Evolutionary conservation across 2,329 filamentous ascomycete species (phyloP).

Genomic region (Madurella fahalii): DNA sequence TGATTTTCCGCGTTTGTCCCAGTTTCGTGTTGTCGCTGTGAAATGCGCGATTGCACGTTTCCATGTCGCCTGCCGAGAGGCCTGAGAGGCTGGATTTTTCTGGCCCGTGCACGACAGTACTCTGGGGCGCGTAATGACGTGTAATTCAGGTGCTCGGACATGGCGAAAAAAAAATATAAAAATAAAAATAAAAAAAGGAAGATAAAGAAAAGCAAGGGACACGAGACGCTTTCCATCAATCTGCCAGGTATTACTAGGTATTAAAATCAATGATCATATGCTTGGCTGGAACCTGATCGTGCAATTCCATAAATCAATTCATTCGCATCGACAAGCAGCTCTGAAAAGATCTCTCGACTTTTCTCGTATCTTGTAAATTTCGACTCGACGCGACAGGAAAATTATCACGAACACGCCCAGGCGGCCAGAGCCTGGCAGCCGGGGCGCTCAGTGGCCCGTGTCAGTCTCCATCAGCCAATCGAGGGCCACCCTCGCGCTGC

Average conservation of each 20-base stretch:
- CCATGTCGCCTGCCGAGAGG: constrained; percentile 4
- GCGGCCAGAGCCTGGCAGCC: background rate
- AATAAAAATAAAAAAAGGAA: too few species aligned
- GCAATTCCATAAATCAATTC: too few species aligned
- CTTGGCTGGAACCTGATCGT: too few species aligned
- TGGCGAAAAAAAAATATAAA: too few species aligned
- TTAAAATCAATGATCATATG: too few species aligned
- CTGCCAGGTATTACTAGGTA: too few species aligned
- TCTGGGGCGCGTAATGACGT: background rate
- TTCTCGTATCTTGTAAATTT: background rate
- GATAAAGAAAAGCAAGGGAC: too few species aligned
- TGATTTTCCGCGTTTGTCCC: background rate
- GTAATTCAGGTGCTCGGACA: too few species aligned
- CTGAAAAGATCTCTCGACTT: background rate
- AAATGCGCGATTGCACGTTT: background rate
- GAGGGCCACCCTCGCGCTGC: background rate
- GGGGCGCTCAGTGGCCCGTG: background rate
- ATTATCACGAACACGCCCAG: background rate
- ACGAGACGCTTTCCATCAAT: too few species aligned
- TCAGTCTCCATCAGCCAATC: background rate
- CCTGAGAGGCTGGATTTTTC: background rate
- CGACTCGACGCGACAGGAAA: background rate
- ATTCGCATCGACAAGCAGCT: background rate
- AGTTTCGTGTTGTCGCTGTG: background rate
- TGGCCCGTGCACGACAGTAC: background rate